Percentiles rank a stretch among this genome's conserved stretches.
phyloP scores from a whole-genome alignment of 106 monocot species.

The Dendrobium chrysotoxum region DNA sequence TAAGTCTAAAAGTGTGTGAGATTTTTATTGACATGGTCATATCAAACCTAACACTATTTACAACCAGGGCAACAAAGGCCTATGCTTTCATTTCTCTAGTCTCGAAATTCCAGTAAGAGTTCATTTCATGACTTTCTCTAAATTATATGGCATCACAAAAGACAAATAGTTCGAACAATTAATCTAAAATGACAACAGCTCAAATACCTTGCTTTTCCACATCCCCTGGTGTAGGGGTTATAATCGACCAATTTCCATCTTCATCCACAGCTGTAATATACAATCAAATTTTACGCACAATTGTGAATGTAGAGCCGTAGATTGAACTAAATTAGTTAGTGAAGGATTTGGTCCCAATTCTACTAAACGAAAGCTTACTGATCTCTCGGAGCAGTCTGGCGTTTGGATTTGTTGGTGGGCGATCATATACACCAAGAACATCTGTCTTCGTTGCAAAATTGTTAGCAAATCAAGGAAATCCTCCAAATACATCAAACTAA shows the following conservation, averaged over 20 bases:
- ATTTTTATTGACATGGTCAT: background rate
- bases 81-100: background rate
- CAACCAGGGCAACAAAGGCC: background rate
- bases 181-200: background rate
- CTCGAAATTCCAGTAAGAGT: background rate
- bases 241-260: constrained; percentile 72
- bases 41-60: background rate
- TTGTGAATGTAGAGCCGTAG: background rate
- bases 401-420: constrained; percentile 71
- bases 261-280: constrained; percentile 55
- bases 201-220: constrained; percentile 43
- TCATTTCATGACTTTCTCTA: background rate
- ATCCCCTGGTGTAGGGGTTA: constrained; percentile 40
- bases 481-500: background rate
- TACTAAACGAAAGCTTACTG: constrained; percentile 26
- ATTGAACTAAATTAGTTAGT: background rate
- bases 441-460: constrained; percentile 57
- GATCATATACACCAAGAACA: constrained; percentile 87
- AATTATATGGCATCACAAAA: background rate
- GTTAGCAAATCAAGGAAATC: constrained; percentile 4
- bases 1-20: background rate
- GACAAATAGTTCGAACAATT: background rate
- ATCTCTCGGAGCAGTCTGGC: constrained; percentile 79
- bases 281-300: background rate
- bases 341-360: background rate